Conservation (phyloP, 345 rosid genomes). For the Populus nigra region DNA sequence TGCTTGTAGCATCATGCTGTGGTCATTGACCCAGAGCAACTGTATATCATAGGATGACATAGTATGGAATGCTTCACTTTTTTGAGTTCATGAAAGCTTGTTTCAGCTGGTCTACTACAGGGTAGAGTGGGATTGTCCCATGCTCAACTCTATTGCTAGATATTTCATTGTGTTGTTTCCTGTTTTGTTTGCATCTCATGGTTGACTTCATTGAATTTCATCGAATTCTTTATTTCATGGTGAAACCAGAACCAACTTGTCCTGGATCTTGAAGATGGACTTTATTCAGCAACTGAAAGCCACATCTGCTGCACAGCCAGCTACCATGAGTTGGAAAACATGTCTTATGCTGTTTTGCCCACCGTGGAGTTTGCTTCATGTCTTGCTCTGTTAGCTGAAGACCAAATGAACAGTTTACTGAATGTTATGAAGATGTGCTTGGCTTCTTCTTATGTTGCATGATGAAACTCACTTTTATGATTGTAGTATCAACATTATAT, state of each 20-base stretch:
- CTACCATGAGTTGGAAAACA: constrained; percentile 12
- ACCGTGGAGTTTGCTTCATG: not conserved
- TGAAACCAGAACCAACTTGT: constrained; percentile 18
- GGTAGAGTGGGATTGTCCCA: not conserved
- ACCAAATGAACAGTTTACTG: not conserved
- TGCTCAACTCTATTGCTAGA: not conserved
- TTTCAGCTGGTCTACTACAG: not conserved
- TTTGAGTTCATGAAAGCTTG: not conserved
- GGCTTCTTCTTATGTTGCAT: constrained; percentile 6
- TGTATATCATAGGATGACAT: not conserved
- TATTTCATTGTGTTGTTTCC: not conserved
- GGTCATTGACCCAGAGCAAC: not conserved
- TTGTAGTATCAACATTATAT: not conserved
- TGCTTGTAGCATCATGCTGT: not conserved
- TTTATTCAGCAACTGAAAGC: constrained; percentile 4
- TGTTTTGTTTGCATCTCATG: not conserved
- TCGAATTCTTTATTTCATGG: not conserved
- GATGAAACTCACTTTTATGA: constrained; percentile 1
- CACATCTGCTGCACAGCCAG: constrained; percentile 16
- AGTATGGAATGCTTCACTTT: not conserved
- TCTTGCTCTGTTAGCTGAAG: not conserved
- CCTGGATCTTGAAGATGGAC: constrained; percentile 1
- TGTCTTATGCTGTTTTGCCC: not conserved
- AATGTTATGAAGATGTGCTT: constrained; percentile 5
- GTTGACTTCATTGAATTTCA: not conserved